Evolutionary conservation across 495 filamentous ascomycete genomes (phyloP), one percentile per base, ranked within the genome.

Genomic region (Penicillium cosmopolitanum): DNA sequence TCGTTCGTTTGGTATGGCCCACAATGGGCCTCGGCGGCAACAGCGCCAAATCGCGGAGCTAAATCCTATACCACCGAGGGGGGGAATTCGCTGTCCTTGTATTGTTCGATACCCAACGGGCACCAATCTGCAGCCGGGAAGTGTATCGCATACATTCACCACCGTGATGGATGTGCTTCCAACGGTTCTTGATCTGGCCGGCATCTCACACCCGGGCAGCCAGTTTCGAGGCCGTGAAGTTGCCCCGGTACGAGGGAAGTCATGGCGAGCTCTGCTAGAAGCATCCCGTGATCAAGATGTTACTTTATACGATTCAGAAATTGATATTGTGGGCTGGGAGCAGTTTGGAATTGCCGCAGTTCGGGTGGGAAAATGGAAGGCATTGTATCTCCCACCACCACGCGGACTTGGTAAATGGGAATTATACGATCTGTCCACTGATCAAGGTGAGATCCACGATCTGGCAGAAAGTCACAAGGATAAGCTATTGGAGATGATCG

Each of bases 1-100:
- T 80, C 75, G 1, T 86, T 85, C 65, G 78, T 84, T 58, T 85
- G 84, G 83, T 85, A 86, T 58, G 82, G 84, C 2, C 81, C 81
- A 9, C 78, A 79, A 12, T 81, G 82, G 80, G 80, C 79, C 15
- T 73, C 78, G 50, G 83, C 81, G 23, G 74, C 80, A n/a, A 84
- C 80, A 16, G 78, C 83, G 19, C 78, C 83, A 25, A 75, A 69
- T 35, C 68, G 80, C 43, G 65, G 77, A 19, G 79, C 73, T 60
- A 83, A 84, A 54, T 74, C 73, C 21, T 82, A 70, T 62, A 79
- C 77, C 10, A 80, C 80, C 7, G 76, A 85, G 60, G 80, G 81
- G 23, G 80, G 78, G 21, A 75, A 75, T 81, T 13, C 72, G 77
- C 21, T 73, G 76, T 34, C 79, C 81, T 4, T 80, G 55, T 19